Conservation (phyloP, 176 grass and related monocot species). For the Oryza nivara region DNA sequence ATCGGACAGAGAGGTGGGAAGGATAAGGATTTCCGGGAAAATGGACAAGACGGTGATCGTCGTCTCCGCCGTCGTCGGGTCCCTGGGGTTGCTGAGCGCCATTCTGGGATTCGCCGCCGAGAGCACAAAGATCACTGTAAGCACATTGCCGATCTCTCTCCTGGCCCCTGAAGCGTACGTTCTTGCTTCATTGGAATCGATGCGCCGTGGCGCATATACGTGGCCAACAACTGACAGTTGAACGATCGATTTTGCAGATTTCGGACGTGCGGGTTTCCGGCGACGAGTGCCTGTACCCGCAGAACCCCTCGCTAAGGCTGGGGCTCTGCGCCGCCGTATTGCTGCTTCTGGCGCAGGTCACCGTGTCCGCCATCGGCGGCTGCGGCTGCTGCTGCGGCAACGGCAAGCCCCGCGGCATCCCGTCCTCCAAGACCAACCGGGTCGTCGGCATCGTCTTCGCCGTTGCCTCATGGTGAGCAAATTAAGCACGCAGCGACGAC, state of each 20-base stretch:
- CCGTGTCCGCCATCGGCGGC: slow-evolving; percentile 20
- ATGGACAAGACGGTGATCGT: slow-evolving; percentile 22
- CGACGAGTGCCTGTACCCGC: too few relatives aligned
- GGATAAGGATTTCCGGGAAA: too few relatives aligned
- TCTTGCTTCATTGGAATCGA: too few relatives aligned
- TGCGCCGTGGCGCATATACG: too few relatives aligned
- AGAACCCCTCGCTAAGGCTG: background rate
- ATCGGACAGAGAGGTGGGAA: background rate
- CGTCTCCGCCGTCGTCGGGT: slow-evolving; percentile 5
- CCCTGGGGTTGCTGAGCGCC: slow-evolving; percentile 39
- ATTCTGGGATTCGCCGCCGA: slow-evolving; percentile 42
- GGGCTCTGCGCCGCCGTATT: slow-evolving; percentile 38
- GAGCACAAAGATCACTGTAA: slow-evolving; percentile 37
- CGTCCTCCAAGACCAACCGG: slow-evolving; percentile 16
- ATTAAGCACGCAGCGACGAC: background rate
- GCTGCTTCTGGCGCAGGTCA: slow-evolving; percentile 24
- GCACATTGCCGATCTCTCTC: background rate
- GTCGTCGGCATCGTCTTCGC: slow-evolving; percentile 21
- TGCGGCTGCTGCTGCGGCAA: slow-evolving; percentile 18
- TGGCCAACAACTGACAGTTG: too few relatives aligned
- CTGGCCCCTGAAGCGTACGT: too few relatives aligned
- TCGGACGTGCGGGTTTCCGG: background rate
- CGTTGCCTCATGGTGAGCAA: slow-evolving; percentile 34
- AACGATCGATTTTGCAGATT: background rate
- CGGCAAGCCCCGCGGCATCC: slow-evolving; percentile 21